Conservation (phyloP, 768 basidiomycete species). For the Rhodotorula toruloides region DNA sequence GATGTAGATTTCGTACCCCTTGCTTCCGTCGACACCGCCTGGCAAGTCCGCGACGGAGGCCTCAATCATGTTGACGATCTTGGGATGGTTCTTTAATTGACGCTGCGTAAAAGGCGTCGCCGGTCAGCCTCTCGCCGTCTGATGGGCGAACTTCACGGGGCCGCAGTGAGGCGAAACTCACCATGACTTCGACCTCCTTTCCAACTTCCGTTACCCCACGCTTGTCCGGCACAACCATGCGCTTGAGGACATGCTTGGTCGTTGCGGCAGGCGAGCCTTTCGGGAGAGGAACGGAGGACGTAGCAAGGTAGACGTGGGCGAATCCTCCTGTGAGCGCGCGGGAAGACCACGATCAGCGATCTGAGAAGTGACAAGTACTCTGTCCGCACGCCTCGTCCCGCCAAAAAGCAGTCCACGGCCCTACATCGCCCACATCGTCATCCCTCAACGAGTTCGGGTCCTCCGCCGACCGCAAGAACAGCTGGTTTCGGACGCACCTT, state of each 20-base stretch:
- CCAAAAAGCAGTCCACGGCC: no score
- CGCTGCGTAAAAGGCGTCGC: conserved; percentile 48
- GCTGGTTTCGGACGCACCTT: conserved; percentile 61
- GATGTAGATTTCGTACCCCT: conserved; percentile 86
- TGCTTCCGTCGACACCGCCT: conserved; percentile 53
- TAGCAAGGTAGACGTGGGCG: conserved; percentile 94
- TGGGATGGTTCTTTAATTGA: conserved; percentile 75
- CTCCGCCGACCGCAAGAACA: neutral
- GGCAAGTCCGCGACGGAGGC: conserved; percentile 82
- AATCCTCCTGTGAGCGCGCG: conserved; percentile 69
- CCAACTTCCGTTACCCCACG: conserved; percentile 85
- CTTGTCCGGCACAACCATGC: conserved; percentile 87
- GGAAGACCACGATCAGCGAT: neutral
- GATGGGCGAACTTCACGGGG: no score
- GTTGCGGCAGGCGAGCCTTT: conserved; percentile 59
- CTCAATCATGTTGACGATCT: conserved; percentile 93
- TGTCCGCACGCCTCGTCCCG: no score
- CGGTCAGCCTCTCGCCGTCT: no score
- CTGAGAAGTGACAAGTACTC: no score
- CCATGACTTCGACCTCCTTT: conserved; percentile 99
- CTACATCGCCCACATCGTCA: no score
- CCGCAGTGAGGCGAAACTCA: conserved; percentile 52
- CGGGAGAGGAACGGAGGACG: conserved; percentile 69
- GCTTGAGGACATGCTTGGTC: conserved; percentile 92
- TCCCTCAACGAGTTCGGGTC: no score